phyloP scores from a whole-genome alignment of 305 asterid species.

The Ilex paraguariensis region DNA sequence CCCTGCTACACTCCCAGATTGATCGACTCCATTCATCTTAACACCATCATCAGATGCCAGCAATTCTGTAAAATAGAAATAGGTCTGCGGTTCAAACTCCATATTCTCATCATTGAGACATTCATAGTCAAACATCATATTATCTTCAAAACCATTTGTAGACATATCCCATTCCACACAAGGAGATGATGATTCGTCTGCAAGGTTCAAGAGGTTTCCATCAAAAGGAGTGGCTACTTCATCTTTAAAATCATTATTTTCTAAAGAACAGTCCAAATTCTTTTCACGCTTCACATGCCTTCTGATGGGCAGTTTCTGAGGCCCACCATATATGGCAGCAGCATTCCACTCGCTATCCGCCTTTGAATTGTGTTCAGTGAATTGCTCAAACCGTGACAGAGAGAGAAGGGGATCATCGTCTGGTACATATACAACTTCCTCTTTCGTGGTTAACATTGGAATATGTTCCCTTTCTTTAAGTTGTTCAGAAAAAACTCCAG shows the following conservation, averaged over 20 bases:
- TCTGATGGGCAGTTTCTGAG: constrained; percentile 45
- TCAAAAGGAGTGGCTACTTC: constrained; percentile 6
- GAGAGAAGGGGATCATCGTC: constrained; percentile 30
- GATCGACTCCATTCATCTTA: constrained; percentile 27
- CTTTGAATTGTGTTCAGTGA: constrained; percentile 20
- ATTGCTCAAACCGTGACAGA: constrained; percentile 31
- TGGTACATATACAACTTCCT: constrained; percentile 20
- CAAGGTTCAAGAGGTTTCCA: constrained; percentile 12
- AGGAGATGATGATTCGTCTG: constrained; percentile 25
- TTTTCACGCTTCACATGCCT: constrained; percentile 24
- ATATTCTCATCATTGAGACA: constrained; percentile 45
- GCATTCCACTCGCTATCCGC: constrained; percentile 25
- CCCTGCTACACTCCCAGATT: constrained; percentile 26
- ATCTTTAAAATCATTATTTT: constrained; percentile 10
- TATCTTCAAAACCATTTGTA: constrained; percentile 42
- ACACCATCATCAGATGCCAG: constrained; percentile 62
- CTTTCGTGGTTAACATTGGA: constrained; percentile 16
- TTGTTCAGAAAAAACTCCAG: constrained; percentile 24
- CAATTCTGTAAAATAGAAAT: constrained; percentile 86
- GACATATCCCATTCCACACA: constrained; percentile 43
- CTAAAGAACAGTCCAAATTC: constrained; percentile 17
- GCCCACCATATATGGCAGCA: constrained; percentile 32
- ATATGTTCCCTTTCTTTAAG: constrained; percentile 18
- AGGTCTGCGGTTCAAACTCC: constrained; percentile 94
- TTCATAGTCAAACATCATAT: constrained; percentile 44